These are phyloP conservation scores for Patellifolia procumbens DNA, from an alignment of 179 eudicot genomes.

Conservation along the genomic window DNA sequence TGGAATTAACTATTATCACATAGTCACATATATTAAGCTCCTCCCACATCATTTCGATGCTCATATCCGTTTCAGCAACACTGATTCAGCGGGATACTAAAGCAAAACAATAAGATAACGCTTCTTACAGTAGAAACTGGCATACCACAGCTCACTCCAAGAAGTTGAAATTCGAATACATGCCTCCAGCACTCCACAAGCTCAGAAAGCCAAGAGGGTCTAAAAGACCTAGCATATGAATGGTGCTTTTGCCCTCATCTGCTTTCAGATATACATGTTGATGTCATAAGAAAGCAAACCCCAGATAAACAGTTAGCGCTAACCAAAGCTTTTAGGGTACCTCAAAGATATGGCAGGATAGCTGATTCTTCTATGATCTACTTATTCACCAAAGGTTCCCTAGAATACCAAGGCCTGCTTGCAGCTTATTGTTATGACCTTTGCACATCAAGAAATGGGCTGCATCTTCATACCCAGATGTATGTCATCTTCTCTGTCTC, in stretches of 20 bases:
- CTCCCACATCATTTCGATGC: neutral
- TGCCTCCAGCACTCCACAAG: neutral
- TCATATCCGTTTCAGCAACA: too few relatives aligned
- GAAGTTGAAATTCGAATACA: neutral
- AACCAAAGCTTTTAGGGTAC: neutral
- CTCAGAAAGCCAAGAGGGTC: neutral
- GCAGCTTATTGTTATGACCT: neutral
- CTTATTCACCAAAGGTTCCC: constrained; percentile 2
- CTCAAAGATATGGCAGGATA: constrained; percentile 13
- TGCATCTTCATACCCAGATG: neutral
- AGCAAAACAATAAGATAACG: neutral
- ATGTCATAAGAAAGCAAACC: neutral
- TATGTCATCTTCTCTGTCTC: neutral
- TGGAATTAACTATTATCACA: neutral
- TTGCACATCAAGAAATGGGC: neutral
- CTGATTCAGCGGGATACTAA: neutral
- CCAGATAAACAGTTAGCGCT: neutral
- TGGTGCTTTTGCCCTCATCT: neutral
- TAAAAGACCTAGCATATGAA: neutral
- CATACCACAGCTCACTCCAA: neutral
- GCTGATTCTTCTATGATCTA: neutral
- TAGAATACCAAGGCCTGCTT: neutral
- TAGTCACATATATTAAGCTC: neutral
- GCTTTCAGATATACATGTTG: neutral
- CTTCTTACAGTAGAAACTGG: neutral